Evolutionary conservation across 192 early-diverging fungal genomes (phyloP).

Genomic region (Entomortierella parvispora): DNA sequence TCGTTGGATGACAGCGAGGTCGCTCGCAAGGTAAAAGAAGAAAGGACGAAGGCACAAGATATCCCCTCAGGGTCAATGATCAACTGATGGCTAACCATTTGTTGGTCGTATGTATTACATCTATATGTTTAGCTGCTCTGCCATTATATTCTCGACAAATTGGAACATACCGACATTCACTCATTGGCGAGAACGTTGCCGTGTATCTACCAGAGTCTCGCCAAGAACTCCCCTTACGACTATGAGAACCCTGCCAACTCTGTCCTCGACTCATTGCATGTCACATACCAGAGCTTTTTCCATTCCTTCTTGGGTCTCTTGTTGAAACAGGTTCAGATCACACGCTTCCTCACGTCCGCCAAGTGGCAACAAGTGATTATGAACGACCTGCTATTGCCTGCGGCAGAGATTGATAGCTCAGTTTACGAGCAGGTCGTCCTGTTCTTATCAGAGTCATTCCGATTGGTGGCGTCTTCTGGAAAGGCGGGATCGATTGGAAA

Average conservation of each 20-base stretch:
- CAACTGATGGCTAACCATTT: no score
- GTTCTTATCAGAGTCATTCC: conserved; percentile 45
- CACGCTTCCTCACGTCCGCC: conserved; percentile 43
- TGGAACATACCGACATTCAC: conserved; percentile 45
- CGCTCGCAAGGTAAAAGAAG: conserved; percentile 53
- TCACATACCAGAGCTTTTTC: conserved; percentile 61
- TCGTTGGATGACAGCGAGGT: conserved; percentile 56
- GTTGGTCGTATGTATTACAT: neutral
- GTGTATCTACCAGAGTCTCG: conserved; percentile 39
- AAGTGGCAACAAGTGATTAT: conserved; percentile 54
- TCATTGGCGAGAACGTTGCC: conserved; percentile 51
- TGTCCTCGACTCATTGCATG: conserved; percentile 38
- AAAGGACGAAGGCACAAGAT: neutral
- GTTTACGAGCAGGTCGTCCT: conserved; percentile 50
- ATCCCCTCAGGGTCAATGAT: neutral
- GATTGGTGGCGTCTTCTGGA: conserved; percentile 41
- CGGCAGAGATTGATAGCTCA: conserved; percentile 39
- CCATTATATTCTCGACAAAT: conserved; percentile 59
- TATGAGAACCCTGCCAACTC: conserved; percentile 2
- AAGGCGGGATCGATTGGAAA: conserved; percentile 39
- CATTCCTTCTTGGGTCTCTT: conserved; percentile 52
- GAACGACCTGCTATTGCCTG: conserved; percentile 56
- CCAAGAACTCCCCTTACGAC: conserved; percentile 38
- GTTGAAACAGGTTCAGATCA: conserved; percentile 39
- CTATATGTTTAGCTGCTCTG: conserved; percentile 29